Conservation (phyloP, 495 filamentous ascomycete species). For the Penicilliopsis zonata region DNA sequence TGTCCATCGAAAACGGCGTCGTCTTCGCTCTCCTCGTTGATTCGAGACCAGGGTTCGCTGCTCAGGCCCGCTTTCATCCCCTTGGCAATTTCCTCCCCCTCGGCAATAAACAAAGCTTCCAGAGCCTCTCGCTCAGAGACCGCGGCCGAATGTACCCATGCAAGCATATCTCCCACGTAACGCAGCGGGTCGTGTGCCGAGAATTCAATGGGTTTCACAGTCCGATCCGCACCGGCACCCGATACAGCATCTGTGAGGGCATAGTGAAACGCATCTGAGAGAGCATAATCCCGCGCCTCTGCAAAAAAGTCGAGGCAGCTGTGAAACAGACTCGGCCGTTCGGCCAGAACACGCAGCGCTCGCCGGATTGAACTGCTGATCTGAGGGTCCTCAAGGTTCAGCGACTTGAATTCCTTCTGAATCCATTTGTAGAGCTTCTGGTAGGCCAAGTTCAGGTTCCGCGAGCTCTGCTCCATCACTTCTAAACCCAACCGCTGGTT, state of each 20-base stretch:
- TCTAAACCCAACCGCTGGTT: slow-evolving; percentile 78
- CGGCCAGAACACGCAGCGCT: slow-evolving; percentile 77
- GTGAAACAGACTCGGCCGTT: slow-evolving; percentile 82
- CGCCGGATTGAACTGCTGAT: slow-evolving; percentile 77
- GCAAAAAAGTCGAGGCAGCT: slow-evolving; percentile 90
- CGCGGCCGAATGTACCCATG: slow-evolving; percentile 88
- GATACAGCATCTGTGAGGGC: slow-evolving; percentile 66
- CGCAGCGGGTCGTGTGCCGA: slow-evolving; percentile 83
- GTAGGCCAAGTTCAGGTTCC: slow-evolving; percentile 78
- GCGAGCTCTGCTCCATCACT: slow-evolving; percentile 80
- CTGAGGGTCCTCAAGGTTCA: slow-evolving; percentile 91
- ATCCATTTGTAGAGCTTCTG: slow-evolving; percentile 95
- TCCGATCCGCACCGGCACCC: slow-evolving; percentile 28
- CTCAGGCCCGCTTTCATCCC: slow-evolving; percentile 76
- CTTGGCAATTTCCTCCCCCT: slow-evolving; percentile 81
- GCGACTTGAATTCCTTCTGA: slow-evolving; percentile 79
- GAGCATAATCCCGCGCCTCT: slow-evolving; percentile 74
- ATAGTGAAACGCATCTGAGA: slow-evolving; percentile 84
- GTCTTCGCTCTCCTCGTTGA: slow-evolving; percentile 44
- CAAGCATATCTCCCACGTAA: slow-evolving; percentile 95
- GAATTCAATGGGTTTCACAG: slow-evolving; percentile 86
- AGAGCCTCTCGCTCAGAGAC: slow-evolving; percentile 91
- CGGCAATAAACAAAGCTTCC: slow-evolving; percentile 79
- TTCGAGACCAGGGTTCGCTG: slow-evolving; percentile 73
- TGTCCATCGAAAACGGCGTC: slow-evolving; percentile 59